These are phyloP conservation scores for Syzygium grande DNA, from an alignment of 345 rosid species.

Conservation along the genomic window DNA sequence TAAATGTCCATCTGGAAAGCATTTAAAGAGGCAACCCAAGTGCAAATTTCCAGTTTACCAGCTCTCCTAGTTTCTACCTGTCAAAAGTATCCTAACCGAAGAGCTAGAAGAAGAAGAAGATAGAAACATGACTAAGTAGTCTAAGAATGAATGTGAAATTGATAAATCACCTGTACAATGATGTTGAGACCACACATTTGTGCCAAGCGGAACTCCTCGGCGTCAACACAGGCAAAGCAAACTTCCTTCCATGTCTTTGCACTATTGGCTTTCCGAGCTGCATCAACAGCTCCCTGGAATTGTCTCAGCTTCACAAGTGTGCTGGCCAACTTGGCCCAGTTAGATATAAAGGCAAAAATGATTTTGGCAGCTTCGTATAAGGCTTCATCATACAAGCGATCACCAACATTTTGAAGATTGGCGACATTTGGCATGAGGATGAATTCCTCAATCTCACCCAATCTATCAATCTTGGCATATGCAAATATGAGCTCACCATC, in stretches of 20 bases:
- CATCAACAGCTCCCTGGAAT: conserved; percentile 99
- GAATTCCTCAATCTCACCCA: conserved; percentile 86
- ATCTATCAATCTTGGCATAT: conserved; percentile 85
- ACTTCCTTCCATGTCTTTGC: conserved; percentile 99
- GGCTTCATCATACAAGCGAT: conserved; percentile 78
- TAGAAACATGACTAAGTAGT: background rate
- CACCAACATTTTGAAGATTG: conserved; percentile 89
- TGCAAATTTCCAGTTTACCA: background rate
- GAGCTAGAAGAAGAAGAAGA: background rate
- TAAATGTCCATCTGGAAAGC: background rate
- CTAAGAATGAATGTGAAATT: background rate
- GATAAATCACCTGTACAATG: conserved; percentile 61
- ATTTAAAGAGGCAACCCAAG: background rate
- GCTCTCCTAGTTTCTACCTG: background rate
- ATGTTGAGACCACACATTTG: conserved; percentile 97
- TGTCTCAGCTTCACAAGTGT: conserved; percentile 91
- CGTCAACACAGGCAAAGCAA: conserved; percentile 98
- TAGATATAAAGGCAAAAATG: conserved; percentile 85
- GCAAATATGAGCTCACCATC: conserved; percentile 92
- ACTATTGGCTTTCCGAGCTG: conserved; percentile 97
- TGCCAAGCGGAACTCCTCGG: conserved; percentile 93
- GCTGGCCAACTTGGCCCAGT: conserved; percentile 97
- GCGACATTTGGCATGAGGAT: conserved; percentile 99
- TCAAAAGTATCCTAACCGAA: background rate
- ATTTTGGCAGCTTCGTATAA: conserved; percentile 96